A percentile compares a stretch with the other conserved stretches of the same genome.
Conservation (phyloP, 306 rosid species). For the Quercus robur region DNA sequence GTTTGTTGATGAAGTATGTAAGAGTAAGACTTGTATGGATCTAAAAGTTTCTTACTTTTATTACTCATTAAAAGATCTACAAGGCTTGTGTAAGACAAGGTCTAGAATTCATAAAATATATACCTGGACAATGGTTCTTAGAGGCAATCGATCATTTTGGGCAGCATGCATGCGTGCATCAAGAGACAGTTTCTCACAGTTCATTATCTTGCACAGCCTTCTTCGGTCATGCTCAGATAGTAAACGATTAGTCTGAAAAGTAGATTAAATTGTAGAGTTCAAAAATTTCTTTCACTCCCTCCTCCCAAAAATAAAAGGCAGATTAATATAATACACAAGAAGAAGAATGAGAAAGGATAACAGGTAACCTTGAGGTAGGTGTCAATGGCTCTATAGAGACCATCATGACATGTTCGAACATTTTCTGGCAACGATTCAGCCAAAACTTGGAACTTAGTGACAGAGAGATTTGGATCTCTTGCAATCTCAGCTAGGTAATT, state of each 20-base stretch:
- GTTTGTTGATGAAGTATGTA: not conserved
- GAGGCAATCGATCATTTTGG: conserved; percentile 90
- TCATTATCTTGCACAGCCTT: conserved; percentile 88
- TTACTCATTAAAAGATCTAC: not conserved
- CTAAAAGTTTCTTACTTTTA: not conserved
- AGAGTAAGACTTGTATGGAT: not conserved
- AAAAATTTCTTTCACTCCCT: conserved; percentile 13
- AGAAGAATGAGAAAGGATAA: conserved; percentile 15
- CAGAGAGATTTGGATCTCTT: conserved; percentile 77
- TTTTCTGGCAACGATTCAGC: conserved; percentile 82
- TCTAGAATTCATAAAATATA: conserved; percentile 17
- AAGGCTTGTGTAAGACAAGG: not conserved
- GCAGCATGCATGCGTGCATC: conserved; percentile 93
- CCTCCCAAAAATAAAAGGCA: not conserved
- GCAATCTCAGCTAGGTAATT: conserved; percentile 89
- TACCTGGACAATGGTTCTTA: conserved; percentile 86
- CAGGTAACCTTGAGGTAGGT: conserved; percentile 74
- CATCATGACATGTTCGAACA: conserved; percentile 70
- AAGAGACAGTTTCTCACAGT: conserved; percentile 80
- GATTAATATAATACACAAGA: conserved; percentile 12
- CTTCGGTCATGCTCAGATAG: conserved; percentile 74
- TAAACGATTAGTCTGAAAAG: conserved; percentile 70
- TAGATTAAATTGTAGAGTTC: conserved; percentile 12
- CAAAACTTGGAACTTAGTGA: conserved; percentile 75
- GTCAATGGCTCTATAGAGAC: conserved; percentile 91